phyloP scores from a whole-genome alignment of 495 filamentous ascomycete genomes.

The Xylaria telfairii region DNA sequence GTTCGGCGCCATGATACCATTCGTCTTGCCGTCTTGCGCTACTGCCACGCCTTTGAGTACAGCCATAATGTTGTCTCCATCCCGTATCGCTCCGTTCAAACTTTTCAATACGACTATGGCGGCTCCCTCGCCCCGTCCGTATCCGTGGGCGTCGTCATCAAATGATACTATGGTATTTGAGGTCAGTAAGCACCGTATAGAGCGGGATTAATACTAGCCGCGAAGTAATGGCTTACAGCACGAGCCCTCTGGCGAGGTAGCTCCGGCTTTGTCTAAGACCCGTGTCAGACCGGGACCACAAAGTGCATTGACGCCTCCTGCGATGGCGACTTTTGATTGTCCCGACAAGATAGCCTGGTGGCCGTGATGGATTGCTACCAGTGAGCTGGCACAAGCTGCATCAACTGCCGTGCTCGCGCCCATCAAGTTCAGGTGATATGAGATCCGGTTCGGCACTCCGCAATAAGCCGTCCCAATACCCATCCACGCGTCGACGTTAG shows the following conservation, averaged over 20 bases:
- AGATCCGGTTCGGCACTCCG: conserved; percentile 52
- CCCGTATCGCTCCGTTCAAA: conserved; percentile 25
- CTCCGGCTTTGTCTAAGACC: conserved; percentile 39
- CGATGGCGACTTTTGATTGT: conserved; percentile 46
- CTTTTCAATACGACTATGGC: conserved; percentile 49
- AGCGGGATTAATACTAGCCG: no score
- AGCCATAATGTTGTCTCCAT: conserved; percentile 52
- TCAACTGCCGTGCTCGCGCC: conserved; percentile 56
- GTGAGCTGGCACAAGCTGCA: conserved; percentile 54
- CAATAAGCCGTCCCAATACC: conserved; percentile 43
- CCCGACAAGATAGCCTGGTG: conserved; percentile 44
- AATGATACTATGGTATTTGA: no score
- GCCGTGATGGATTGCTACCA: conserved; percentile 49
- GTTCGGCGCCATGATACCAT: conserved; percentile 49
- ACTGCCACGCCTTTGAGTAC: conserved; percentile 39
- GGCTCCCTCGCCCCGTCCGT: conserved; percentile 54
- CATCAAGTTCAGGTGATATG: conserved; percentile 56
- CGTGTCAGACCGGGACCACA: conserved; percentile 10
- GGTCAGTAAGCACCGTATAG: no score
- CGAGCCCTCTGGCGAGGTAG: conserved; percentile 44
- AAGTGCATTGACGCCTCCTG: conserved; percentile 43
- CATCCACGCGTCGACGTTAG: conserved; percentile 44
- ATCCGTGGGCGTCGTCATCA: conserved; percentile 51
- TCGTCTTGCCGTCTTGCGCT: conserved; percentile 34
- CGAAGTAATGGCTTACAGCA: no score